These are phyloP conservation scores for Nepenthes gracilis DNA, from an alignment of 148 eudicot species.

Conservation along the genomic window DNA sequence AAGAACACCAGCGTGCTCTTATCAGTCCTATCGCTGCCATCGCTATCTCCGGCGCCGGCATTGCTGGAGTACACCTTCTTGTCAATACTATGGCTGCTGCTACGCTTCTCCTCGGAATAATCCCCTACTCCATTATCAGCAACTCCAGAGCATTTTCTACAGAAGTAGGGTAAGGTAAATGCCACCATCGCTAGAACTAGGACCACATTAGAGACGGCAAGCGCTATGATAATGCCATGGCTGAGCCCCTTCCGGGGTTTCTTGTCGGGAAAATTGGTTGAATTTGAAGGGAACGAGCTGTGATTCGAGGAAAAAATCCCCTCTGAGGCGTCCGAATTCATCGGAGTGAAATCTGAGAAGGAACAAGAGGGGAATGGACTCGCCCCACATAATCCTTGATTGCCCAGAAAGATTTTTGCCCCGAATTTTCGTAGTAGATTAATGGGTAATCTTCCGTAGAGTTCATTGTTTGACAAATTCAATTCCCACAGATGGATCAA, in stretches of 20 bases:
- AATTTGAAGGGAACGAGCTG: conserved; percentile 26
- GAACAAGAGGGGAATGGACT: conserved; percentile 44
- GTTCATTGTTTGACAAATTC: conserved; percentile 64
- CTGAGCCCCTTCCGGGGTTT: conserved; percentile 22
- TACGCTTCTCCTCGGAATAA: conserved; percentile 9
- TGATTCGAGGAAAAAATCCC: conserved; percentile 64
- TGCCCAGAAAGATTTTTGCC: conserved; percentile 50
- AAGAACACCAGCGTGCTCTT: conserved; percentile 72
- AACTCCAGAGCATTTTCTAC: conserved; percentile 24
- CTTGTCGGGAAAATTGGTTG: conserved; percentile 5
- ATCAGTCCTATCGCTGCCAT: conserved; percentile 54
- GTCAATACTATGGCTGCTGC: conserved; percentile 62
- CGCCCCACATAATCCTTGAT: conserved; percentile 57
- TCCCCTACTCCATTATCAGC: not conserved
- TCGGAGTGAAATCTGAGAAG: conserved; percentile 12
- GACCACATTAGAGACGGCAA: conserved; percentile 31
- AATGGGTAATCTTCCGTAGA: conserved; percentile 40
- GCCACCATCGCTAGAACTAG: conserved; percentile 27
- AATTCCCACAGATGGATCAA: conserved; percentile 27
- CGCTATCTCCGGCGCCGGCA: conserved; percentile 36
- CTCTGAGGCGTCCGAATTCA: conserved; percentile 11
- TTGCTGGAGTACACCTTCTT: conserved; percentile 47
- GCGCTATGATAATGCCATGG: conserved; percentile 36
- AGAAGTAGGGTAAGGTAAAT: conserved; percentile 31
- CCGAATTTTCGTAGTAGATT: conserved; percentile 31